A percentile compares a stretch with the other conserved stretches of the same genome.
phyloP scores from a whole-genome alignment of 2,329 filamentous ascomycete genomes.

The Immersiporthe knoxdaviesiana region DNA sequence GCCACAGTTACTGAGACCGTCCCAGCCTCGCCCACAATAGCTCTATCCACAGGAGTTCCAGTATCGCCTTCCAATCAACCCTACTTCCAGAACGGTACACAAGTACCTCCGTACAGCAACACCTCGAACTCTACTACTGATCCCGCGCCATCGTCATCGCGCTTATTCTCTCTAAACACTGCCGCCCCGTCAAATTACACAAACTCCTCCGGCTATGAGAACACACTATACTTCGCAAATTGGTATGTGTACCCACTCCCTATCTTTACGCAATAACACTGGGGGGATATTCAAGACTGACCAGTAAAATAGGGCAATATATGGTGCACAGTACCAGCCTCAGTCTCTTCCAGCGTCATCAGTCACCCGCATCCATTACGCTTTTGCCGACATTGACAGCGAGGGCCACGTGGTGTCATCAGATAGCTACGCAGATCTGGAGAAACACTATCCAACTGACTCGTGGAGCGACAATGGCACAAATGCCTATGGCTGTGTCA shows the following conservation, averaged over 20 bases:
- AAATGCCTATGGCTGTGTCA: conserved; percentile 77
- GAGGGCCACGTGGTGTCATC: conserved; percentile 58
- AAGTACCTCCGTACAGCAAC: conserved; percentile 2
- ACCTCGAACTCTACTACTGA: conserved; percentile 10
- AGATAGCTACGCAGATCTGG: conserved; percentile 64
- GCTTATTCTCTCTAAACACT: neutral
- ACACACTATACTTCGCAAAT: conserved; percentile 58
- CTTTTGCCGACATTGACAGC: conserved; percentile 51
- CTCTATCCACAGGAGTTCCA: neutral
- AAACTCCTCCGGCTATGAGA: conserved; percentile 36
- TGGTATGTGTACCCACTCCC: conserved; percentile 45
- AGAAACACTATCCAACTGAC: conserved; percentile 72
- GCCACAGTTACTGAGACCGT: neutral
- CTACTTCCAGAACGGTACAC: conserved; percentile 12
- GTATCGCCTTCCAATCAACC: neutral
- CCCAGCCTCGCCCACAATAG: neutral
- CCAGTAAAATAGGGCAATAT: conserved; percentile 42
- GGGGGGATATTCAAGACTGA: neutral
- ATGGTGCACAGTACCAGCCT: conserved; percentile 59
- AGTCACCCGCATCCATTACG: conserved; percentile 74
- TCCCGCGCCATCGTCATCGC: neutral
- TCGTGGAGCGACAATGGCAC: conserved; percentile 60
- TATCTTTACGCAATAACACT: neutral
- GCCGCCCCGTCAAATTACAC: neutral
- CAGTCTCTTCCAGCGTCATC: conserved; percentile 68